Conservation (phyloP, 1,284 basidiomycete species). For the Lentinula novae-zelandiae region DNA sequence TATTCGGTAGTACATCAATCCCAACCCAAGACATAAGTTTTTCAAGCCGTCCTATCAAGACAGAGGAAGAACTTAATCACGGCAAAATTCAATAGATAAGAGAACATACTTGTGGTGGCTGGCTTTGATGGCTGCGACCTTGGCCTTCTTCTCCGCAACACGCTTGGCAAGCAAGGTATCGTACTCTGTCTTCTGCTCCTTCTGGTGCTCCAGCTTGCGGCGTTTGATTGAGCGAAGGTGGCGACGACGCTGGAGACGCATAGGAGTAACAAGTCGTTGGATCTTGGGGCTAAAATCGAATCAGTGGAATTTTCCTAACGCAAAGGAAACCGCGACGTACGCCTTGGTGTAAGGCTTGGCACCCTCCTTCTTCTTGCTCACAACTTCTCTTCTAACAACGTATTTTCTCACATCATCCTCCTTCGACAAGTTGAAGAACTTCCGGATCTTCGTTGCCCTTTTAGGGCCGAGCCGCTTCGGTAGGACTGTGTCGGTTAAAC, state of each 20-base stretch:
- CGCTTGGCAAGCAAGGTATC: slow-evolving; percentile 87
- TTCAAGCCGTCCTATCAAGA: slow-evolving; percentile 3
- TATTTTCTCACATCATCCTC: slow-evolving; percentile 98
- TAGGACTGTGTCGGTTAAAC: slow-evolving; percentile 89
- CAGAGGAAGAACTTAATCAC: background rate
- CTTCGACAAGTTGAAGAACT: slow-evolving; percentile 98
- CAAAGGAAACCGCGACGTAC: slow-evolving; percentile 45
- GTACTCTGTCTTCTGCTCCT: slow-evolving; percentile 94
- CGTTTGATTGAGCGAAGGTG: slow-evolving; percentile 90
- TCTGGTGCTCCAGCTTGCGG: slow-evolving; percentile 86
- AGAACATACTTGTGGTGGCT: slow-evolving; percentile 39
- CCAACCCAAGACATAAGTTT: background rate
- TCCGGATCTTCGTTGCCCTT: slow-evolving; percentile 93
- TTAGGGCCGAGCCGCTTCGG: slow-evolving; percentile 97
- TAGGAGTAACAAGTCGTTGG: slow-evolving; percentile 89
- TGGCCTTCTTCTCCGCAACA: slow-evolving; percentile 89
- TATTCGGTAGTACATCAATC: background rate
- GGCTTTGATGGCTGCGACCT: slow-evolving; percentile 75
- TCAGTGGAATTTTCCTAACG: background rate
- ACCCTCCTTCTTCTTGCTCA: slow-evolving; percentile 84
- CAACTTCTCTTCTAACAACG: slow-evolving; percentile 87
- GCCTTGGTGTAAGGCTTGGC: slow-evolving; percentile 99
- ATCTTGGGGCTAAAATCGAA: slow-evolving; percentile 66
- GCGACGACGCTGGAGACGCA: slow-evolving; percentile 95
- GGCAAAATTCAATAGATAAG: no score